Conservation (phyloP, 148 eudicot species). For the Rhododendron vialii region DNA sequence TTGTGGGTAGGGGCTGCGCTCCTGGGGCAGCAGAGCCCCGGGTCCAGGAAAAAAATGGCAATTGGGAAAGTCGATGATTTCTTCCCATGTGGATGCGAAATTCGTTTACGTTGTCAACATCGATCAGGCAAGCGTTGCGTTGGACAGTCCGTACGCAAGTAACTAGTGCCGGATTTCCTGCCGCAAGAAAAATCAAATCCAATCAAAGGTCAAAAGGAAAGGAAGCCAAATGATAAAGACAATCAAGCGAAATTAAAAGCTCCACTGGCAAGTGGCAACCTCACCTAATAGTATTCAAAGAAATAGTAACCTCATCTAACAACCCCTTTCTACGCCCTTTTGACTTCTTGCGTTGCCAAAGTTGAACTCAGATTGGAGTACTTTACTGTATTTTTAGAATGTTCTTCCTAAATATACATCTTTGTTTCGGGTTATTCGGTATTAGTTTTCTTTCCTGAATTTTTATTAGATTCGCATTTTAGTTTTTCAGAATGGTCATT, state of each 20-base stretch:
- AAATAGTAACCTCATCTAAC: neutral
- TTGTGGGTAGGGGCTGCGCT: no score
- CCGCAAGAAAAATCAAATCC: neutral
- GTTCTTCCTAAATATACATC: no score
- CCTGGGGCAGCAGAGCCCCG: no score
- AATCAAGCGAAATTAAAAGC: neutral
- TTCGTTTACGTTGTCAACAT: neutral
- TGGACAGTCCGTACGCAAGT: neutral
- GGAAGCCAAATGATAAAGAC: neutral
- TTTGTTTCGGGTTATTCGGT: no score
- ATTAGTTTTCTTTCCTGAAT: no score
- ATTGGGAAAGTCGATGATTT: no score
- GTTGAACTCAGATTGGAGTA: neutral
- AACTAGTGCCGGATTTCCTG: neutral
- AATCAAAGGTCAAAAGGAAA: neutral
- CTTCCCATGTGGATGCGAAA: neutral
- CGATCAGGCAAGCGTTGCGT: neutral
- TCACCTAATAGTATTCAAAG: neutral
- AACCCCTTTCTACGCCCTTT: neutral
- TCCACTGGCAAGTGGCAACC: neutral
- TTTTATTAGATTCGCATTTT: no score
- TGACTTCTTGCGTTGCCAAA: neutral
- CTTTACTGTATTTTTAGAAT: neutral
- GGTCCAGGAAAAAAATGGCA: neutral
- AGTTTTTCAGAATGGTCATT: no score